Evolutionary conservation across 306 rosid species (phyloP).

Genomic region (Begonia masoniana): DNA sequence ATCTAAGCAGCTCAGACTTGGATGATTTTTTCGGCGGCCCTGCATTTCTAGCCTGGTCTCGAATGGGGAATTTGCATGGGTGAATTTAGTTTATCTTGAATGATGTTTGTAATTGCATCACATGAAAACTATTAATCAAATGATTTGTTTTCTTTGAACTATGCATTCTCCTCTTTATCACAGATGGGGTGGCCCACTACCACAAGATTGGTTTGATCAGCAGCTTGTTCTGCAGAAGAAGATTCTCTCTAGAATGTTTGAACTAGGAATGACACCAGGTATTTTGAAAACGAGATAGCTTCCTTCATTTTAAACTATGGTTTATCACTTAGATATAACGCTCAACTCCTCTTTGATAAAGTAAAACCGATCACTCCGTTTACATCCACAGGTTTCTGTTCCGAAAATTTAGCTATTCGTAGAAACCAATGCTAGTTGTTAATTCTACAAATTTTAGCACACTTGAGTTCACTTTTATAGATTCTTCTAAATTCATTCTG

Average conservation of each 20-base stretch:
- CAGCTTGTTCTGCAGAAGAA: conserved; percentile 68
- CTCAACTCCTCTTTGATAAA: too few species aligned
- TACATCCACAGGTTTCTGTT: too few species aligned
- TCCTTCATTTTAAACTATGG: too few species aligned
- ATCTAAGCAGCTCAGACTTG: conserved; percentile 20
- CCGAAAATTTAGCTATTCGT: too few species aligned
- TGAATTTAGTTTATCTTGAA: conserved; percentile 30
- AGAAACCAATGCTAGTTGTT: too few species aligned
- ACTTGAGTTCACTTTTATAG: neutral
- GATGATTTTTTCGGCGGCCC: conserved; percentile 89
- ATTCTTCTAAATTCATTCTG: neutral
- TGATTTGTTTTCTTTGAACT: too few species aligned
- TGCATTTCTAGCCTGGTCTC: conserved; percentile 99
- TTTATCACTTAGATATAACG: too few species aligned
- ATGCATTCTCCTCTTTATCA: conserved; percentile 12
- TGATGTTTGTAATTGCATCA: neutral
- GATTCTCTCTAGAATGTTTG: conserved; percentile 68
- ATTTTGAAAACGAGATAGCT: too few species aligned
- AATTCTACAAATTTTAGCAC: too few species aligned
- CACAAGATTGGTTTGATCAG: conserved; percentile 84
- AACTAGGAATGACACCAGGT: conserved; percentile 99
- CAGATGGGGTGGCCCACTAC: conserved; percentile 97
- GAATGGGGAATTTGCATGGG: conserved; percentile 97
- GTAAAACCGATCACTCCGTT: too few species aligned
- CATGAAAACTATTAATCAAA: too few species aligned